A percentile compares a stretch with the other conserved stretches of the same genome.
These are phyloP conservation scores for Sporisorium scitamineum DNA, from an alignment of 1,284 basidiomycete species.

Conservation along the genomic window DNA sequence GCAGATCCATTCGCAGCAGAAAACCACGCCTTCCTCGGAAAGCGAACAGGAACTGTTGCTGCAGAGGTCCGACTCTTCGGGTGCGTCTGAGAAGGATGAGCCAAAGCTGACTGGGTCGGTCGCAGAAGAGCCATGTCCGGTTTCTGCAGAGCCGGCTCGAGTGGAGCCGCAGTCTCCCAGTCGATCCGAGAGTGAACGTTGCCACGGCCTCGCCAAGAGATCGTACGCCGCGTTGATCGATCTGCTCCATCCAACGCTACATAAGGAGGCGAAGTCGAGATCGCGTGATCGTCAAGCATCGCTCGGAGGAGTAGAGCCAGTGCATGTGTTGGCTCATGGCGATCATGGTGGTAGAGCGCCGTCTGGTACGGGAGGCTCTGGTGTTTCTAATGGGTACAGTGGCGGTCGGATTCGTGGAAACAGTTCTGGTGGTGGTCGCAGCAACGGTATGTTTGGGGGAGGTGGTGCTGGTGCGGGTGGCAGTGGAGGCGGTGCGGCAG, in stretches of 20 bases:
- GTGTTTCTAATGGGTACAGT: slow-evolving; percentile 3
- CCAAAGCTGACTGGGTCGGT: background rate
- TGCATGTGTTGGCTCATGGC: slow-evolving; percentile 20
- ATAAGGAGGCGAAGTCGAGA: slow-evolving; percentile 35
- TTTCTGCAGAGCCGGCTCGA: background rate
- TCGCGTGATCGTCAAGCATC: slow-evolving; percentile 15
- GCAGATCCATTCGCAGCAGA: slow-evolving; percentile 3
- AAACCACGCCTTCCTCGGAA: slow-evolving; percentile 15
- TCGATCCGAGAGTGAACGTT: slow-evolving; percentile 27
- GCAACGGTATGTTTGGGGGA: slow-evolving; percentile 10
- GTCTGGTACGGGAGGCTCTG: slow-evolving; percentile 10
- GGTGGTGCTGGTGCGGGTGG: slow-evolving; percentile 9
- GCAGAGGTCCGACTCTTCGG: slow-evolving; percentile 13
- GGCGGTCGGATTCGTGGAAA: slow-evolving; percentile 25
- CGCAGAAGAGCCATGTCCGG: background rate
- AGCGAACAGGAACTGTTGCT: slow-evolving; percentile 24
- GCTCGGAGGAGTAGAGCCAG: slow-evolving; percentile 3
- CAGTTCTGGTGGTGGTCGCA: slow-evolving; percentile 10
- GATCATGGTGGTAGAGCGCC: slow-evolving; percentile 23
- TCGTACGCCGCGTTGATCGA: slow-evolving; percentile 50
- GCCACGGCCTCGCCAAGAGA: slow-evolving; percentile 41
- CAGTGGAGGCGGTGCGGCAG: slow-evolving; percentile 31
- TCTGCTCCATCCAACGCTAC: slow-evolving; percentile 38
- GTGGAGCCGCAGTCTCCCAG: slow-evolving; percentile 10
- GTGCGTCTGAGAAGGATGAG: background rate